Conservation (phyloP, 306 rosid genomes). For the Cajanus cajan region DNA sequence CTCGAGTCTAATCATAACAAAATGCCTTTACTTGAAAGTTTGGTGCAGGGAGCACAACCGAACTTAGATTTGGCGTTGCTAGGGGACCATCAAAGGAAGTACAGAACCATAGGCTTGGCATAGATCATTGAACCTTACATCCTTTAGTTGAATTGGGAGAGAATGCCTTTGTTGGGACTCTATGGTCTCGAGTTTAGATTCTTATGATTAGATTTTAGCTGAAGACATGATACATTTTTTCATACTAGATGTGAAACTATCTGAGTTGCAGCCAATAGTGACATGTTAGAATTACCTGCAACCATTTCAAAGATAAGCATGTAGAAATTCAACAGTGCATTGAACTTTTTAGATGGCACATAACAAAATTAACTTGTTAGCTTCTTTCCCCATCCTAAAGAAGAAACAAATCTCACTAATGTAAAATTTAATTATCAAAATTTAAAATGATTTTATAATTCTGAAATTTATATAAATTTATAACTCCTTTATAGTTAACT, state of each 20-base stretch:
- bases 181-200: constrained; percentile 55
- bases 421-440: not conserved
- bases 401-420: not conserved
- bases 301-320: constrained; percentile 26
- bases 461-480: not conserved
- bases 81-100: constrained; percentile 55
- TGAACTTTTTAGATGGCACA: not conserved
- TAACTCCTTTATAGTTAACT: no score
- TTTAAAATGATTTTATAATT: not conserved
- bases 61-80: constrained; percentile 46
- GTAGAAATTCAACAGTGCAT: not conserved
- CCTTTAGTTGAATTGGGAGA: constrained; percentile 64
- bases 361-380: constrained; percentile 4
- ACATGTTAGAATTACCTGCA: constrained; percentile 70
- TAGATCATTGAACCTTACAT: constrained; percentile 51
- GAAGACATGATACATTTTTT: constrained; percentile 47
- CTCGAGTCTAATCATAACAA: no score
- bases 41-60: constrained; percentile 52
- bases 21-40: constrained; percentile 52
- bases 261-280: constrained; percentile 44
- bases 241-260: constrained; percentile 44
- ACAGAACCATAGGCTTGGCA: constrained; percentile 52
- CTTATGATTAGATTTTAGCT: constrained; percentile 60
- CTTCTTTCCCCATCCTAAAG: constrained; percentile 8
- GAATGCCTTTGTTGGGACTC: constrained; percentile 52